Evolutionary conservation across 352 stramenopile genomes (phyloP).

Genomic region (Phytophthora constricta): DNA sequence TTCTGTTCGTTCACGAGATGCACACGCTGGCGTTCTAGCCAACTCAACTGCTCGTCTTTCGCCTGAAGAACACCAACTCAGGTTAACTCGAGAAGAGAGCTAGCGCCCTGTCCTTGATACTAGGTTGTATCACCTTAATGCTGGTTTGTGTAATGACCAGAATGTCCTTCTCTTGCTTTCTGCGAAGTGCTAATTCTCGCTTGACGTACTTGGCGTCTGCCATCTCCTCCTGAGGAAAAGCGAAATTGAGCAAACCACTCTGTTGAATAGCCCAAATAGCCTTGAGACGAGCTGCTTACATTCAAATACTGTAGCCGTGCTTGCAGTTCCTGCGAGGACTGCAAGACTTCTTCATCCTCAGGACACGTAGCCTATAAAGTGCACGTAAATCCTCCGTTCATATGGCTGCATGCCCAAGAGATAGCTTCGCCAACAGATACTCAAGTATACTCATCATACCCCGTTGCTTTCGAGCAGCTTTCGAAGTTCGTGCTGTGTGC

Average conservation of each 20-base stretch:
- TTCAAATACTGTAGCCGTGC: conserved; percentile 35
- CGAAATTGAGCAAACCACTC: not conserved
- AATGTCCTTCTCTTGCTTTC: conserved; percentile 44
- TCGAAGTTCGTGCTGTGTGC: conserved; percentile 34
- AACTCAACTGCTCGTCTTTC: conserved; percentile 48
- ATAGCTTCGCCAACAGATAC: too few species aligned
- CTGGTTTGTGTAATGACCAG: conserved; percentile 38
- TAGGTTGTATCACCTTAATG: conserved; percentile 40
- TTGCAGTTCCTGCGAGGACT: conserved; percentile 28
- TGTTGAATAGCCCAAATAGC: too few species aligned
- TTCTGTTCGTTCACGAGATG: conserved; percentile 41
- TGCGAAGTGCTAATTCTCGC: conserved; percentile 39
- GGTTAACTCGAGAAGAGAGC: not conserved
- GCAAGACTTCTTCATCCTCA: conserved; percentile 35
- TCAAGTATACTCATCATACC: too few species aligned
- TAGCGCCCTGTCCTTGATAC: too few species aligned
- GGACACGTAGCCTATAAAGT: conserved; percentile 36
- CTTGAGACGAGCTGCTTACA: conserved; percentile 22
- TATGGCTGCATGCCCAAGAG: not conserved
- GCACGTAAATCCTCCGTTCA: not conserved
- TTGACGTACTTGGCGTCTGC: conserved; percentile 33
- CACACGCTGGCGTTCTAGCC: conserved; percentile 46
- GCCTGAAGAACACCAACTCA: conserved; percentile 22
- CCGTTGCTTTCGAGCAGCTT: conserved; percentile 35
- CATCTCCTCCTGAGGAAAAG: conserved; percentile 25